phyloP scores from a whole-genome alignment of 495 filamentous ascomycete genomes.

The Cryomyces minteri region DNA sequence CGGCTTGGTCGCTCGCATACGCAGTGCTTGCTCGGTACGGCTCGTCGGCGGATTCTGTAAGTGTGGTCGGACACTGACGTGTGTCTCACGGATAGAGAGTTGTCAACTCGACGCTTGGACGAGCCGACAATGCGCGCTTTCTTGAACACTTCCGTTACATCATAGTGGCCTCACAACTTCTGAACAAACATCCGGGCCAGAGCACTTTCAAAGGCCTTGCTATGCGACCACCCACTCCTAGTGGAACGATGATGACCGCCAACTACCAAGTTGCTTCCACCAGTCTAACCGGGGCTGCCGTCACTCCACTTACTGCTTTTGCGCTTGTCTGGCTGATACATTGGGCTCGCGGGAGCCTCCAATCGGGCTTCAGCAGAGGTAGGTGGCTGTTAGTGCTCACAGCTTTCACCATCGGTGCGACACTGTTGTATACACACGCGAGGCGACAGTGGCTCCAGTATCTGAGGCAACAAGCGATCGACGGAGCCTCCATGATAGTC shows the following conservation, averaged over 20 bases:
- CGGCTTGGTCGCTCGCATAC: constrained; percentile 30
- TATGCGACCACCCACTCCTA: constrained; percentile 1
- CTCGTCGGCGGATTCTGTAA: not conserved
- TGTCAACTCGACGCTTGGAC: constrained; percentile 59
- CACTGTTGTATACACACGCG: constrained; percentile 49
- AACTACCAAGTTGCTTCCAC: constrained; percentile 14
- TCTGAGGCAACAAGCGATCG: constrained; percentile 56
- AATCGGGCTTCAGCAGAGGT: constrained; percentile 28
- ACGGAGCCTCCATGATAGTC: constrained; percentile 55
- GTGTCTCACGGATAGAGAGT: constrained; percentile 23
- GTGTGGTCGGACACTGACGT: constrained; percentile 9
- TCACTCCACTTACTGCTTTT: constrained; percentile 41
- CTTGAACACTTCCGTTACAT: constrained; percentile 92
- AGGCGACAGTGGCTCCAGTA: constrained; percentile 75
- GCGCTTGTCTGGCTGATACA: constrained; percentile 53
- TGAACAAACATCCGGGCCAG: constrained; percentile 46
- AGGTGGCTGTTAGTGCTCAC: constrained; percentile 39
- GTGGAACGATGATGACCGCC: constrained; percentile 6
- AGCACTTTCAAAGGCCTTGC: constrained; percentile 10
- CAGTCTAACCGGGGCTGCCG: constrained; percentile 27
- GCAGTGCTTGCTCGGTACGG: constrained; percentile 41
- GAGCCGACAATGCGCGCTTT: constrained; percentile 70
- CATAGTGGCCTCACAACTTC: constrained; percentile 82
- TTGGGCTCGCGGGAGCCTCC: constrained; percentile 37
- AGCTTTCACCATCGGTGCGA: constrained; percentile 33